Conservation (phyloP, 192 early-diverging fungal species). For the Fimicolochytrium jonesii region DNA sequence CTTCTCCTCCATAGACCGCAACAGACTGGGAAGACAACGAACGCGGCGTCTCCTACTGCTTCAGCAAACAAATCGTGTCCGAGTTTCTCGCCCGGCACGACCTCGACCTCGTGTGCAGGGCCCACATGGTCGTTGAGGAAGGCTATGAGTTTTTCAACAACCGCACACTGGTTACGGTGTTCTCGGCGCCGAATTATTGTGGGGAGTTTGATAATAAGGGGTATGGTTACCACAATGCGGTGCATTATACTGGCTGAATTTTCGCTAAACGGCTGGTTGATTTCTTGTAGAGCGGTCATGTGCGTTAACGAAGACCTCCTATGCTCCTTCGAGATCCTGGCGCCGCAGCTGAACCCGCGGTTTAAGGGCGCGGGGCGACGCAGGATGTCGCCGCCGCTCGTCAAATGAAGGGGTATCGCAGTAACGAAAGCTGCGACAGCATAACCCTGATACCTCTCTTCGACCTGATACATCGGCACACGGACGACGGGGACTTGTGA, state of each 20-base stretch:
- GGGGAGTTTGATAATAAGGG: constrained; percentile 77
- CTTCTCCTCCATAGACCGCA: background rate
- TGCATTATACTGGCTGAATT: no score
- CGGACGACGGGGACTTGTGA: no score
- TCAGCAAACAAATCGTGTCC: constrained; percentile 77
- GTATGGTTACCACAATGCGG: background rate
- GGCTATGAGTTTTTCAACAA: constrained; percentile 97
- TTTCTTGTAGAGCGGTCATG: constrained; percentile 79
- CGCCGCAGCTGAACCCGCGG: constrained; percentile 31
- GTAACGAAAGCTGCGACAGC: no score
- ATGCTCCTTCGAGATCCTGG: constrained; percentile 71
- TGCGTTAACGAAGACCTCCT: constrained; percentile 80
- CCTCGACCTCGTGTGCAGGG: constrained; percentile 87
- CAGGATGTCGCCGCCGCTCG: constrained; percentile 20
- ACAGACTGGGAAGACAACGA: constrained; percentile 89
- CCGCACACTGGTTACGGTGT: constrained; percentile 85
- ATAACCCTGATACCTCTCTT: no score
- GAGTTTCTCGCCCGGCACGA: constrained; percentile 82
- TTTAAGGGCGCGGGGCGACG: background rate
- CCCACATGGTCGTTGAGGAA: constrained; percentile 96
- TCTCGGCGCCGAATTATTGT: constrained; percentile 94
- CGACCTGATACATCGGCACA: no score
- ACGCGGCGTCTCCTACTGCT: constrained; percentile 93
- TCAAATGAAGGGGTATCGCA: constrained; percentile 17
- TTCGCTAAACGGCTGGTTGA: no score